These are phyloP conservation scores for Cytospora chrysosperma DNA, from an alignment of 2,329 filamentous ascomycete genomes.

Conservation along the genomic window DNA sequence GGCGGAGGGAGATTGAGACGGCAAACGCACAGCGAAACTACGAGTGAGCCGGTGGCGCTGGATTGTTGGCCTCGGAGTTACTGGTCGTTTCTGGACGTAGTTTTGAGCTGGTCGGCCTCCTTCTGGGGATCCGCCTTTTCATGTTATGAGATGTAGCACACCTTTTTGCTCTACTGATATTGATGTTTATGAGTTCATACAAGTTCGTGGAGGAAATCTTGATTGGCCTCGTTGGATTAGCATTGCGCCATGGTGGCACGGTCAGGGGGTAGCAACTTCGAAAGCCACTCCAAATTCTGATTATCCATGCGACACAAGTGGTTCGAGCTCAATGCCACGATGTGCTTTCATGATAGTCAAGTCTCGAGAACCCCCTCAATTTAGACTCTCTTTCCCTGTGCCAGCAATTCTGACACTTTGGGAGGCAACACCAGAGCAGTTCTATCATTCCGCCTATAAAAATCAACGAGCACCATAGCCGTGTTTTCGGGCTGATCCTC, in stretches of 20 bases:
- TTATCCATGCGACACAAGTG: neutral
- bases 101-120: neutral
- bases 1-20: conserved; percentile 66
- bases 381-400: conserved; percentile 59
- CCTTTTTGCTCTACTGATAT: neutral
- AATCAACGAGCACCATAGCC: conserved; percentile 81
- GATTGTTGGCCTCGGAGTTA: neutral
- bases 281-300: neutral
- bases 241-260: neutral
- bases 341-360: no score
- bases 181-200: neutral
- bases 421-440: conserved; percentile 82
- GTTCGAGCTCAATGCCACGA: neutral
- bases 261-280: neutral
- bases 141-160: neutral
- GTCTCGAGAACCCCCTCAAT: neutral
- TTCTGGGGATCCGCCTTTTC: neutral
- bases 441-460: conserved; percentile 87
- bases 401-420: conserved; percentile 77
- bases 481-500: conserved; percentile 93
- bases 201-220: neutral
- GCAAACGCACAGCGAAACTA: conserved; percentile 46
- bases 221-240: neutral
- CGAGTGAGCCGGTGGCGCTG: conserved; percentile 35
- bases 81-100: neutral